These are phyloP conservation scores for Aspergillus brunneoviolaceus DNA, from an alignment of 2,329 filamentous ascomycete species.

Conservation along the genomic window DNA sequence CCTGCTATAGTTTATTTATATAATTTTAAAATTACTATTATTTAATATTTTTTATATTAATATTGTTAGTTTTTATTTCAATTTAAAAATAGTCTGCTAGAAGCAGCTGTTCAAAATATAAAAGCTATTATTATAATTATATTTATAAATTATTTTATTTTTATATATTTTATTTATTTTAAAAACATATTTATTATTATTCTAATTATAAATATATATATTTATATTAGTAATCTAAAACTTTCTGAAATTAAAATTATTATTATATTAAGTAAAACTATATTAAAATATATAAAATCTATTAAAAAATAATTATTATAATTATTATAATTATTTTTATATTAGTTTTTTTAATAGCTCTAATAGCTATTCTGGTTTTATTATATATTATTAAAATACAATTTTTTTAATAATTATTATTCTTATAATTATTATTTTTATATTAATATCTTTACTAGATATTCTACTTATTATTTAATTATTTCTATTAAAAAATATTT, in stretches of 20 bases:
- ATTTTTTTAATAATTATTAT: not conserved
- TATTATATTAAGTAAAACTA: too few relatives aligned
- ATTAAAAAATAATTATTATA: too few relatives aligned
- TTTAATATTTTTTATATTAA: not conserved
- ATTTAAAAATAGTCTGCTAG: too few relatives aligned
- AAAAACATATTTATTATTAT: not conserved
- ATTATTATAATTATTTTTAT: too few relatives aligned
- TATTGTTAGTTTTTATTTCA: not conserved
- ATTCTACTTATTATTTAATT: not conserved
- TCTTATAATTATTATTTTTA: too few relatives aligned
- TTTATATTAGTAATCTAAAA: not conserved
- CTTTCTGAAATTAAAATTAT: too few relatives aligned
- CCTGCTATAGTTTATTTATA: too few relatives aligned
- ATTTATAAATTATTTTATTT: not conserved
- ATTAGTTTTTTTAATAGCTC: not conserved
- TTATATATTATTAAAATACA: too few relatives aligned
- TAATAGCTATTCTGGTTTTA: not conserved
- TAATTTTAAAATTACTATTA: too few relatives aligned
- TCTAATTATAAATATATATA: not conserved
- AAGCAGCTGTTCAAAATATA: too few relatives aligned
- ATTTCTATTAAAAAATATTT: not conserved
- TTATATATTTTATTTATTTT: not conserved
- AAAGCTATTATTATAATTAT: too few relatives aligned
- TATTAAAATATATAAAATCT: too few relatives aligned
- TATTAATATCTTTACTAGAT: not conserved